Conservation (phyloP, 257 asterid species). For the Hygrophila difformis region DNA sequence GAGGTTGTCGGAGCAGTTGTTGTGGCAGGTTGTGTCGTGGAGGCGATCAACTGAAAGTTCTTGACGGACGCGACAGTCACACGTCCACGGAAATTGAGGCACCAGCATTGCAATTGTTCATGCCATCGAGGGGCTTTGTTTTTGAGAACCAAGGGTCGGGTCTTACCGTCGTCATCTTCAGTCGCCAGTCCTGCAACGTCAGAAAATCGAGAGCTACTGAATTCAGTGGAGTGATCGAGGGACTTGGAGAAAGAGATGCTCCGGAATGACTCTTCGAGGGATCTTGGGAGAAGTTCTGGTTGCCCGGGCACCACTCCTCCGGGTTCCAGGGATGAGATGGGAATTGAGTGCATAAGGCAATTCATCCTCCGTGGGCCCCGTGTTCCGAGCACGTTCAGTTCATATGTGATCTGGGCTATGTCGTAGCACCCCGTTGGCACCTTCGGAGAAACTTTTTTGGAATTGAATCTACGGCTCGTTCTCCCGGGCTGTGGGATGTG, state of each 20-base stretch:
- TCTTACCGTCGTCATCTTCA: slow-evolving; percentile 23
- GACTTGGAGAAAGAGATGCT: slow-evolving; percentile 44
- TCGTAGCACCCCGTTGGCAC: slow-evolving; percentile 51
- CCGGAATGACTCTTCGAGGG: slow-evolving; percentile 57
- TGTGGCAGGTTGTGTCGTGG: slow-evolving; percentile 26
- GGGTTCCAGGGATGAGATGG: slow-evolving; percentile 43
- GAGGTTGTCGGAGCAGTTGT: slow-evolving; percentile 21
- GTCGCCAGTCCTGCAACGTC: slow-evolving; percentile 19
- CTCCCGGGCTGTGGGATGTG: slow-evolving; percentile 33
- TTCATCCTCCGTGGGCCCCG: slow-evolving; percentile 65
- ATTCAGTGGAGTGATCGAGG: slow-evolving; percentile 41
- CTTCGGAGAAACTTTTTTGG: slow-evolving; percentile 65
- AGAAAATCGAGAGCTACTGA: slow-evolving; percentile 52
- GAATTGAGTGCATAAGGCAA: slow-evolving; percentile 55
- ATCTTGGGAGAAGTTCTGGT: slow-evolving; percentile 43
- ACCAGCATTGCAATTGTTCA: slow-evolving; percentile 63
- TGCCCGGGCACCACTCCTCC: slow-evolving; percentile 50
- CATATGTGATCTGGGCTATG: slow-evolving; percentile 52
- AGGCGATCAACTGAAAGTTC: slow-evolving; percentile 56
- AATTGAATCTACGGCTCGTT: slow-evolving; percentile 44
- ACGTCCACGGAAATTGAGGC: slow-evolving; percentile 60
- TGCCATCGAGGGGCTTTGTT: slow-evolving; percentile 72
- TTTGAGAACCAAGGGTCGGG: slow-evolving; percentile 48
- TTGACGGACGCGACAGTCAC: slow-evolving; percentile 67
- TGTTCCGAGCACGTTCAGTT: slow-evolving; percentile 65